Evolutionary conservation across 495 filamentous ascomycete genomes (phyloP), one percentile per base, ranked within the genome.

Genomic region (Glonium stellatum): DNA sequence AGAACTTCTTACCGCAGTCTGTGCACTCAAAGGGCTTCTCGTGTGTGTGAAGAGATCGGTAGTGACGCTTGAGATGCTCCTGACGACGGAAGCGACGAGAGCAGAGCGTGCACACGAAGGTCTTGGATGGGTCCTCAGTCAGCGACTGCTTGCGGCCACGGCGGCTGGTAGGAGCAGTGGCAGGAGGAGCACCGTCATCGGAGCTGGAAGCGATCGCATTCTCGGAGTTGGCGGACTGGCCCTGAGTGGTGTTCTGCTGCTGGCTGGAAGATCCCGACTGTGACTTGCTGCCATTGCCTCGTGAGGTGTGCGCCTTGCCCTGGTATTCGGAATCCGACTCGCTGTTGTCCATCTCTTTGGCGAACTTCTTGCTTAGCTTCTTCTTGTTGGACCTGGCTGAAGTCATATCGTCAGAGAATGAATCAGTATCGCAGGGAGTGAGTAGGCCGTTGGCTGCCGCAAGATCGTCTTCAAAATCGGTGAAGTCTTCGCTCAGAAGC

Each of bases 1-100:
- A 97, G 78, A 97, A 99, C 78, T 96, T 96, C 84, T 99, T 99
- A 60, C 93, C 92, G 67, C 95, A 99, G 76, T 97, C 92, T 60
- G 83, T 77, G 76, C 95, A 99, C 73, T 96, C 90, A 71, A 97
- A 97, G 6, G 95, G 95, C 84, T 99, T 99, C 60, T 97, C 93
- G 66, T 95, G 85, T 1, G 95, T 99, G 78, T 97, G 95, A 46
- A 99, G 89, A 41, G 95, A 97, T 48, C 95, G 85, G 79, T 96
- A 96, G 78, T 99, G 95, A 60, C 95, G 89, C 84, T 97, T 97
- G 59, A 99, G 86, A 68, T 99, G 95, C 72, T 99, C 95, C 72
- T 97, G 95, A 60, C 95, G 90, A 61, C 95, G 90, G 86, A 99
- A 99, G 54, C 95, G 91, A 54, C 95, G 89, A 48, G 86, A 89